Evolutionary conservation across 208 protist species (phyloP).

Genomic region (Naegleria fowleri): DNA sequence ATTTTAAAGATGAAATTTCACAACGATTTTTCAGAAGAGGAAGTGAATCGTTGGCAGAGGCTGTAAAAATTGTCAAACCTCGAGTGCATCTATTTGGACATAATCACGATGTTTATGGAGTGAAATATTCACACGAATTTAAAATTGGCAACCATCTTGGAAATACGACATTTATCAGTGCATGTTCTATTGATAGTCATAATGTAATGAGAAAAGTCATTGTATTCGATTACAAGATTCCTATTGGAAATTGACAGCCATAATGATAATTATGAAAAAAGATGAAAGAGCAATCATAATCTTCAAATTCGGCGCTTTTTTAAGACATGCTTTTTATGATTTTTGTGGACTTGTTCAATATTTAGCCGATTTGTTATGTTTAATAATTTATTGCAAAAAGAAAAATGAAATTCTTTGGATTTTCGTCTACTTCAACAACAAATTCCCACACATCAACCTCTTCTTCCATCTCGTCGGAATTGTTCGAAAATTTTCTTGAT

Average conservation of each 20-base stretch:
- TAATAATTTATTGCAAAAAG: no score
- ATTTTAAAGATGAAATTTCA: neutral
- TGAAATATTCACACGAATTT: neutral
- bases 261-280: no score
- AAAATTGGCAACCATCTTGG: neutral
- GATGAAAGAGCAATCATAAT: no score
- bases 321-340: no score
- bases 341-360: no score
- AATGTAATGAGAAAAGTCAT: neutral
- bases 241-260: no score
- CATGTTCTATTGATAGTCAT: neutral
- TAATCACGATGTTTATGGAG: slow-evolving; percentile 3
- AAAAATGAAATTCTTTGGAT: neutral
- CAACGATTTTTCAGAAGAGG: neutral
- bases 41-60: neutral
- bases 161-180: neutral
- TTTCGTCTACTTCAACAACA: no score
- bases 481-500: neutral
- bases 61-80: neutral
- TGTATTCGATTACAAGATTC: neutral
- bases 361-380: no score
- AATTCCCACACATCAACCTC: no score
- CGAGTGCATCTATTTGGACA: neutral
- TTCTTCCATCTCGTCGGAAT: neutral
- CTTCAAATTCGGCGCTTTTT: no score